Evolutionary conservation across 441 rosid genomes (phyloP).

Genomic region (Gossypium schwendimanii): DNA sequence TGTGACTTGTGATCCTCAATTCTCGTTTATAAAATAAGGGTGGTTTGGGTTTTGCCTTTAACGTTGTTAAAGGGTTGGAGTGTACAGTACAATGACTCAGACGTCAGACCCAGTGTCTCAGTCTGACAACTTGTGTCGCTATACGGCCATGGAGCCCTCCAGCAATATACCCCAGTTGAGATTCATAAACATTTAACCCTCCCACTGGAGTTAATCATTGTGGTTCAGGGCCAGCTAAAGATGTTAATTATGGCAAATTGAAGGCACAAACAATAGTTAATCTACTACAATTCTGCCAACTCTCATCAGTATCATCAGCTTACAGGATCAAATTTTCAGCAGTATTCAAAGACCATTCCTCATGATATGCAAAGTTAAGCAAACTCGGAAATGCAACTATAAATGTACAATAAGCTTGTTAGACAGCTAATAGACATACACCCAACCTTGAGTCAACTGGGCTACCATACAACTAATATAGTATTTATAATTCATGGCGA

Average conservation of each 20-base stretch:
- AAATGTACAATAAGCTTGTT: not conserved
- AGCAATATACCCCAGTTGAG: not conserved
- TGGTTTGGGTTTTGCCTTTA: not conserved
- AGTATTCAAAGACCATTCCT: not conserved
- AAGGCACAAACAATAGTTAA: not conserved
- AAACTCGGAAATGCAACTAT: slow-evolving; percentile 1
- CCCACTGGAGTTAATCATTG: not conserved
- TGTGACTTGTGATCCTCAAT: not conserved
- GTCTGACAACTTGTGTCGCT: slow-evolving; percentile 19
- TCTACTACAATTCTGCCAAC: not conserved
- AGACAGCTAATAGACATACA: not conserved
- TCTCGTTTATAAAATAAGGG: too few species aligned
- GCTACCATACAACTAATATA: not conserved
- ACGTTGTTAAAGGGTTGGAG: not conserved
- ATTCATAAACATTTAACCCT: not conserved
- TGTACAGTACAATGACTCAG: not conserved
- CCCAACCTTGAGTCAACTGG: not conserved
- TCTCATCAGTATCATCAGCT: not conserved
- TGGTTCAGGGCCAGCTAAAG: not conserved
- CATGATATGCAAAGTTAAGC: not conserved
- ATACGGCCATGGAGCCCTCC: not conserved
- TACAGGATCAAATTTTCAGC: not conserved
- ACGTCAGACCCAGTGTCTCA: slow-evolving; percentile 14
- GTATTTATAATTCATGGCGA: not conserved
- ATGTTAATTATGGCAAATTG: not conserved